Evolutionary conservation across 2,329 filamentous ascomycete species (phyloP).

Genomic region (Sordariomycetes sp.): DNA sequence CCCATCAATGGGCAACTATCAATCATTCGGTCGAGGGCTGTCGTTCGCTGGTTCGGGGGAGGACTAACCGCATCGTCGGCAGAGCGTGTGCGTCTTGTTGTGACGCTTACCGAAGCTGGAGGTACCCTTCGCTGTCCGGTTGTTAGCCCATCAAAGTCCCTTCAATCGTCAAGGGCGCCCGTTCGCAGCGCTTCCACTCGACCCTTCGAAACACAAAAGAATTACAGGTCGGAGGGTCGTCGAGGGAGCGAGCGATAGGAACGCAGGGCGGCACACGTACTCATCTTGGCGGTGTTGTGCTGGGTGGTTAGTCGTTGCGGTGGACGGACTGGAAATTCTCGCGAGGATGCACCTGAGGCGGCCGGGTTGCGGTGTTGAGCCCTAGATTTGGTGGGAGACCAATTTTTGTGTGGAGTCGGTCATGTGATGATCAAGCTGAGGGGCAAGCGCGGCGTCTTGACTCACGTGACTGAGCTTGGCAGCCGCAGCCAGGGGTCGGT

Average conservation of each 20-base stretch:
- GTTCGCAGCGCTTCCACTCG: neutral
- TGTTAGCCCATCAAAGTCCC: neutral
- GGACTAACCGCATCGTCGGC: conserved; percentile 92
- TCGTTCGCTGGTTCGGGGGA: too few relatives aligned
- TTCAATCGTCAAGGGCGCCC: neutral
- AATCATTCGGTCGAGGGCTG: too few relatives aligned
- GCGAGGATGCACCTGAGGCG: too few relatives aligned
- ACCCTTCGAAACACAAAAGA: neutral
- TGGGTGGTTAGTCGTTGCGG: conserved; percentile 26
- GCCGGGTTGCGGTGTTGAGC: too few relatives aligned
- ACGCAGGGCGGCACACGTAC: conserved; percentile 36
- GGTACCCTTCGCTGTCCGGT: conserved; percentile 44
- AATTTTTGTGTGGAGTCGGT: conserved; percentile 9
- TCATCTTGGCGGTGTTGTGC: conserved; percentile 47
- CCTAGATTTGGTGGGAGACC: conserved; percentile 21
- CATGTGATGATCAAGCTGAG: conserved; percentile 20
- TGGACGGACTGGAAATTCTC: conserved; percentile 26
- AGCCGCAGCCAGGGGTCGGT: too few relatives aligned
- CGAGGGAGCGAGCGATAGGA: too few relatives aligned
- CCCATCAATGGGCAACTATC: too few relatives aligned
- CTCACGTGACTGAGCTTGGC: too few relatives aligned
- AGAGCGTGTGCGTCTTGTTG: conserved; percentile 98
- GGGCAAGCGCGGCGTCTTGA: too few relatives aligned
- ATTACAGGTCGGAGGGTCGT: too few relatives aligned
- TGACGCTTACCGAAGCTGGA: conserved; percentile 59